Conservation (phyloP, 768 basidiomycete species). For the Chiua virens region DNA sequence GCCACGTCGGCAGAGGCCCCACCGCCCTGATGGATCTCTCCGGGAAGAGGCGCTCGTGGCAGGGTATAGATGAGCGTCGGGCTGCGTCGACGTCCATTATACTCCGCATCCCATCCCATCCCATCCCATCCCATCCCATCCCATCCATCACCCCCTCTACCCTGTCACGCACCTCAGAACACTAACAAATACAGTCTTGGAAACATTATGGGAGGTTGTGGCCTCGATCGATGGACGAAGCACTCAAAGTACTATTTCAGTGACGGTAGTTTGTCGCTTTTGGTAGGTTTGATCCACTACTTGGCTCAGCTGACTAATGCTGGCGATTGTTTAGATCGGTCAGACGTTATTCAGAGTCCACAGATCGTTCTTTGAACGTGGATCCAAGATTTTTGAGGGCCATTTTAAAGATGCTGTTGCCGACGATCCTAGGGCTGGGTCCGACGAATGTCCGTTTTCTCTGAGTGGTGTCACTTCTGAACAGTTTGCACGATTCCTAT, state of each 20-base stretch:
- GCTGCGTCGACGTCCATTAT: not conserved
- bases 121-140: not conserved
- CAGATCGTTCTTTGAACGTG: conserved; percentile 56
- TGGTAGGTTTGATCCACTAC: conserved; percentile 12
- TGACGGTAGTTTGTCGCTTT: conserved; percentile 15
- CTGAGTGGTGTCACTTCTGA: conserved; percentile 37
- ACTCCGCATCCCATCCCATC: not conserved
- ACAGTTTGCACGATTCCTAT: conserved; percentile 52
- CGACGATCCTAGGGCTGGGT: conserved; percentile 28
- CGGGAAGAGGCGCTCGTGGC: conserved; percentile 14
- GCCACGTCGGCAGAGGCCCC: not conserved
- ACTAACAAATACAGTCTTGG: too few relatives aligned
- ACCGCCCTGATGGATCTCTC: conserved; percentile 16
- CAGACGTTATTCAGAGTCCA: conserved; percentile 53
- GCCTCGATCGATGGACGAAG: not conserved
- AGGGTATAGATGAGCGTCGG: conserved; percentile 15
- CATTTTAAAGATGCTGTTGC: conserved; percentile 34
- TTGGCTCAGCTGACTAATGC: conserved; percentile 8
- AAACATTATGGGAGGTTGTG: conserved; percentile 11
- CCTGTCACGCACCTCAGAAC: not conserved
- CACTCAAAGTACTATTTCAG: conserved; percentile 11
- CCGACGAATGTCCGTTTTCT: conserved; percentile 42
- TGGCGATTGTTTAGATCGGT: conserved; percentile 46
- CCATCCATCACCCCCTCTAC: not conserved
- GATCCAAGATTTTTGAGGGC: conserved; percentile 46